Base-by-base conservation (phyloP, 352 stramenopile species). In the Phytopythium litorale region DNA sequence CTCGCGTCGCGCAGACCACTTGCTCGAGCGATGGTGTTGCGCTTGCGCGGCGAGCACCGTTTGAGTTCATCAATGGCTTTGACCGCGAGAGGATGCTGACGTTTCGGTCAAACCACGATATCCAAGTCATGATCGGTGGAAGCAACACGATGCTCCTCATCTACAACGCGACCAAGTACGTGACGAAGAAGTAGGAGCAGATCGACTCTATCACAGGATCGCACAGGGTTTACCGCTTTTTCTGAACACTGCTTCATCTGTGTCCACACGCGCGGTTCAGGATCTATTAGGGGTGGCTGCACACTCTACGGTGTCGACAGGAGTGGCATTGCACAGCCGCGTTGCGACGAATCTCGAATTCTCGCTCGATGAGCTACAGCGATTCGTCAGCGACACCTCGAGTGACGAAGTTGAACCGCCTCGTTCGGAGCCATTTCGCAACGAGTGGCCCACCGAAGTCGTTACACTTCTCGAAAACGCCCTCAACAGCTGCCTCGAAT, bases 361-460 rank as follows among this genome's bases (percentile, higher is more conserved):
- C 13, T 55, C 49, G 28, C 4, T 55, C 15, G 49, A 35, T 18
- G 49, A 55, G 28, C 18, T 55, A 12, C 23, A 38, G 11, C 49
- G 30, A 23, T 55, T 32, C 7, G 28, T 55, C 25, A 32, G 37
- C 7, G 18, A 38, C 49, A 23, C 49, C 5, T 16, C 13, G 4
- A 55, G 21, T 1, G 49, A 55, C 25, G 49, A 38, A 5, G 13
- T 12, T 12, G 16, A 35, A 12, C 3, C 11, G 2, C 21, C 3
- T 18, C 48, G 7, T 0, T 38, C 49, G 12, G 30, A 55, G 13
- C 25, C 3, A 12, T n/a, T 25, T 38, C 51, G 28, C 42, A 28
- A 37, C 37, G 37, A 56, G n/a, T 19, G 28, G 16, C 51, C 59
- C 7, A 54, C 59, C 50, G 50, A 65, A 65, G 59, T 65, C 35